Base-by-base conservation (phyloP, 1,139 yeast genomes). In the Schwanniomyces etchellsii region DNA sequence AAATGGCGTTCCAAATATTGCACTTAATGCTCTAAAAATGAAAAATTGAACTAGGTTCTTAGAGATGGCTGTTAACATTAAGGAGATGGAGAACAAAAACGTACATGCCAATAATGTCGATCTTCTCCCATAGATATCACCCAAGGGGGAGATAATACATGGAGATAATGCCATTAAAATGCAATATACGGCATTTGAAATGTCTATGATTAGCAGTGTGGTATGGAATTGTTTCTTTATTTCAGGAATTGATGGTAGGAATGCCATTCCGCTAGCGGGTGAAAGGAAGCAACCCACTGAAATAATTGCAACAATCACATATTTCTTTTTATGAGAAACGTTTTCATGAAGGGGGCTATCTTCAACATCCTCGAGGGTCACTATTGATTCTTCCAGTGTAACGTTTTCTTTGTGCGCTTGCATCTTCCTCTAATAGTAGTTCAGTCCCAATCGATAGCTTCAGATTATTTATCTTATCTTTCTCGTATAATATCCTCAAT, bases 121-220 rank as follows among this genome's bases (percentile, higher is more conserved):
- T 35, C 65, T 51, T 28, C 74, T 53, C 2, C 80, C 80, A 41
- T 73, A 74, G 3, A 70, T 59, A 27, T 70, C 67, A 13, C 70
- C 61, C 32, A 70, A 47, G 4, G 79, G 78, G 2, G 70, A 60
- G 35, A 66, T 52, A 3, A 71, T 24, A 37, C 73, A 59, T 2
- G 78, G 77, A 0, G 77, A 65, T 2, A 67, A 31, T 4, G 75
- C 66, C 77, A 73, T 72, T 39, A 65, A 58, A 1, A 71, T 40
- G 46, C 68, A 66, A 42, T 64, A 73, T 3, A 68, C 55, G 0
- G 77, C 75, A 41, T 66, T 71, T 11, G 77, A 59, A 5, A 69
- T 47, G 35, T 68, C 70, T 37, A 72, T 64, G 7, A 69, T 47
- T 13, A 61, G 59, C 7, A 66, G 67, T 1, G 74, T 60, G 12